Percentiles rank a stretch among this genome's conserved stretches.
These are phyloP conservation scores for Monosporozyma servazzii DNA, from an alignment of 805 yeast species.

Conservation along the genomic window DNA sequence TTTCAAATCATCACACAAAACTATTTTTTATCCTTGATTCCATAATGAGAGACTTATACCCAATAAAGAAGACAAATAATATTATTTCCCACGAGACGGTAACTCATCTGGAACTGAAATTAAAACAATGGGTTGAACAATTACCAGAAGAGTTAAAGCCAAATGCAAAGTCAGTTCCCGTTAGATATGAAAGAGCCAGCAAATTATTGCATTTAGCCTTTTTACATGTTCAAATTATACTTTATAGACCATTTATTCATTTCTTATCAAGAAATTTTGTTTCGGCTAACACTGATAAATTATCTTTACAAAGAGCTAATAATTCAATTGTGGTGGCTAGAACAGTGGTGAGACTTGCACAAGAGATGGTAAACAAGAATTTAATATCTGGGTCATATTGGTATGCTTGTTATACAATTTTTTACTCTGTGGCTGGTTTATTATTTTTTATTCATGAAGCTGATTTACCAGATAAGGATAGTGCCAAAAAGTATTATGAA, in stretches of 20 bases:
- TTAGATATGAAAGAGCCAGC: conserved; percentile 59
- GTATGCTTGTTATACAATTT: conserved; percentile 91
- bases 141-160: conserved; percentile 71
- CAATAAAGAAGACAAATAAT: conserved; percentile 32
- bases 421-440: conserved; percentile 82
- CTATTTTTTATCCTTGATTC: conserved; percentile 61
- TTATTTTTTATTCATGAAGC: conserved; percentile 68
- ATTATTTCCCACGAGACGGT: conserved; percentile 39
- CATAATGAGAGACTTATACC: conserved; percentile 66
- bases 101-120: conserved; percentile 57
- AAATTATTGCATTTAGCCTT: conserved; percentile 63
- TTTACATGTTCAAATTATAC: conserved; percentile 71
- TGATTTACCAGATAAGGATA: conserved; percentile 34
- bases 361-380: conserved; percentile 65
- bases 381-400: conserved; percentile 81
- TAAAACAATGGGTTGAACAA: conserved; percentile 63
- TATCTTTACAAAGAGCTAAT: conserved; percentile 62
- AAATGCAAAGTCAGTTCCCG: conserved; percentile 26
- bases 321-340: conserved; percentile 81
- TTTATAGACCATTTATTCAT: conserved; percentile 87
- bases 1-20: conserved; percentile 79
- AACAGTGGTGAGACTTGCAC: conserved; percentile 68
- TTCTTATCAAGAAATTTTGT: conserved; percentile 44
- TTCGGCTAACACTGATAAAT: conserved; percentile 16
- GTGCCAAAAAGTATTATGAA: conserved; percentile 41